These are phyloP conservation scores for Polytrichum commune DNA, from an alignment of 225 moss, liverwort and hornwort species.

Conservation along the genomic window DNA sequence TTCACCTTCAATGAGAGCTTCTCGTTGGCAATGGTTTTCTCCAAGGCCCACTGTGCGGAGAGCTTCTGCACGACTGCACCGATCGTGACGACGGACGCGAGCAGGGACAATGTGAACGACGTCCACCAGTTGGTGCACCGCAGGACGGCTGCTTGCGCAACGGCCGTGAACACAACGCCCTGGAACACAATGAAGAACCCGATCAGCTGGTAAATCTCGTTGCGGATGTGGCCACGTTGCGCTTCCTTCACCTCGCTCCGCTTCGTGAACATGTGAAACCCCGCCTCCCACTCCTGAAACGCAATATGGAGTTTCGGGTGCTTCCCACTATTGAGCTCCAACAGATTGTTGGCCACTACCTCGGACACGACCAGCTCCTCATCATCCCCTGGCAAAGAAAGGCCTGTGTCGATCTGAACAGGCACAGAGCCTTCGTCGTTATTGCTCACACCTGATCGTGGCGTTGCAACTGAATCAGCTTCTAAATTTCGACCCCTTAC, in stretches of 20 bases:
- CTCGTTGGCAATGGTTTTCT: constrained; percentile 36
- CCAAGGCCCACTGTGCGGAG: constrained; percentile 25
- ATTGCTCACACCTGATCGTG: neutral
- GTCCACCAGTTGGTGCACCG: constrained; percentile 40
- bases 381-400: constrained; percentile 1
- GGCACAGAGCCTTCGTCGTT: neutral
- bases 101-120: constrained; percentile 31
- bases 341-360: constrained; percentile 26
- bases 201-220: constrained; percentile 53
- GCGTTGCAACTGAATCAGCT: neutral
- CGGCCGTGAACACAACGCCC: constrained; percentile 48
- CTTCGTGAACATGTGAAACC: constrained; percentile 17
- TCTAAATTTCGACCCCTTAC: neutral
- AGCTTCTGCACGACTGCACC: constrained; percentile 42
- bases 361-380: constrained; percentile 12
- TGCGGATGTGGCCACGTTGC: constrained; percentile 34
- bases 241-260: constrained; percentile 46
- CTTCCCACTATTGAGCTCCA: constrained; percentile 26
- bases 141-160: constrained; percentile 36
- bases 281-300: constrained; percentile 36
- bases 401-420: neutral
- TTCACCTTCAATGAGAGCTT: constrained; percentile 26
- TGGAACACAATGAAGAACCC: constrained; percentile 52
- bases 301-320: constrained; percentile 33
- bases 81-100: constrained; percentile 33